Evolutionary conservation across 306 rosid genomes (phyloP).

Genomic region (peach (Prunus persica)): DNA sequence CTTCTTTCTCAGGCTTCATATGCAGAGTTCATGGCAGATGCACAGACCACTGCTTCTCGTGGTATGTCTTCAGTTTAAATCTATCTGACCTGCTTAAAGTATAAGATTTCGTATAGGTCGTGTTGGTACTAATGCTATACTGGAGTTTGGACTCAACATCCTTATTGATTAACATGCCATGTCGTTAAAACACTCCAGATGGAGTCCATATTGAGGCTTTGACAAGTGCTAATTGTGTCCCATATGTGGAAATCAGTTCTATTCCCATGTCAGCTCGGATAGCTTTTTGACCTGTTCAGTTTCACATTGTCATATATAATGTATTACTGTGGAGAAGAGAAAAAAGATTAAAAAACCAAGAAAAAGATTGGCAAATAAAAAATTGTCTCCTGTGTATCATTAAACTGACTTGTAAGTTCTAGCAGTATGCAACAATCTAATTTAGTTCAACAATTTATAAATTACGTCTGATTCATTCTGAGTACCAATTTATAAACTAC

Average conservation of each 20-base stretch:
- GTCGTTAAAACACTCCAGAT: neutral
- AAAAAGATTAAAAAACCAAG: neutral
- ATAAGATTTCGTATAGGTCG: neutral
- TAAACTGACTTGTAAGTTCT: neutral
- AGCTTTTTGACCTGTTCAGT: neutral
- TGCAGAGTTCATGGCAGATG: constrained; percentile 70
- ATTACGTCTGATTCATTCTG: no score
- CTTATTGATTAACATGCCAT: neutral
- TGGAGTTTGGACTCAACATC: neutral
- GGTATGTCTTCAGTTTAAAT: constrained; percentile 40
- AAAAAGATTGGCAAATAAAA: neutral
- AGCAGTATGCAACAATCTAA: neutral
- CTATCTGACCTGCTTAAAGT: neutral
- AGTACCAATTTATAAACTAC: neutral
- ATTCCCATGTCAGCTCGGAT: neutral
- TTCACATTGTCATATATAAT: neutral
- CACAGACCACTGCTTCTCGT: constrained; percentile 62
- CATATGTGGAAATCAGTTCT: neutral
- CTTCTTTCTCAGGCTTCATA: constrained; percentile 61
- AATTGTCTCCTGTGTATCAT: no score
- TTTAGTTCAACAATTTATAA: neutral
- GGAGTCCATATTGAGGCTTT: neutral
- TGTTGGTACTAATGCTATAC: neutral
- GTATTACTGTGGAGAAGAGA: neutral
- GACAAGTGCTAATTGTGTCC: neutral